phyloP scores from a whole-genome alignment of 345 rosid species.

The Gossypium rotundifolium region DNA sequence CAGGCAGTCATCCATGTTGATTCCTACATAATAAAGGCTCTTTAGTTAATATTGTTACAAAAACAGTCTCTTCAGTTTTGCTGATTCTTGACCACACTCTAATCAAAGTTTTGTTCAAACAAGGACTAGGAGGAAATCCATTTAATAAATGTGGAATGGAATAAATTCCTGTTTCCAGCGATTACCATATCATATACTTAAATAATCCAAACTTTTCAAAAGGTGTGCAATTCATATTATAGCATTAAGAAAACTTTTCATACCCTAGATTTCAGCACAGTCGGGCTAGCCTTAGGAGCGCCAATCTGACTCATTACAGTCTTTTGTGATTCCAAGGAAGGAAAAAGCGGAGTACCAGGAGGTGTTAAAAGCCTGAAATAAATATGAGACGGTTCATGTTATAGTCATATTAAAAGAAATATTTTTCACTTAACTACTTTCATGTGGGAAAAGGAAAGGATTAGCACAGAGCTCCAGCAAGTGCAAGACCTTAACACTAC shows the following conservation, averaged over 20 bases:
- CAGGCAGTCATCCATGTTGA: neutral
- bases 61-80: neutral
- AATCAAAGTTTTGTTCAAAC: neutral
- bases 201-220: neutral
- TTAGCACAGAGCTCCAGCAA: neutral
- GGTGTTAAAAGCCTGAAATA: slow-evolving; percentile 80
- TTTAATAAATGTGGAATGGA: neutral
- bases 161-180: neutral
- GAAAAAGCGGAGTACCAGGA: slow-evolving; percentile 97
- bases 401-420: neutral
- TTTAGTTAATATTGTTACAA: neutral
- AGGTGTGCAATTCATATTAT: slow-evolving; percentile 2
- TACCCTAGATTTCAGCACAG: slow-evolving; percentile 77
- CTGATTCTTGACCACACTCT: slow-evolving; percentile 1
- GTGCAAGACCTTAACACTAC: neutral
- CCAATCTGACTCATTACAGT: slow-evolving; percentile 63
- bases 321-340: slow-evolving; percentile 86
- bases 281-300: slow-evolving; percentile 54
- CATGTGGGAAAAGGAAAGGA: neutral
- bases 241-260: slow-evolving; percentile 21
- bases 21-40: neutral
- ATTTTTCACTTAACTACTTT: neutral
- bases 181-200: slow-evolving; percentile 4
- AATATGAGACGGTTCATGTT: slow-evolving; percentile 16
- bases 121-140: neutral